Percentiles rank a stretch among this genome's conserved stretches.
Conservation (phyloP, 2,329 filamentous ascomycete genomes). For the Aspergillus latus region DNA sequence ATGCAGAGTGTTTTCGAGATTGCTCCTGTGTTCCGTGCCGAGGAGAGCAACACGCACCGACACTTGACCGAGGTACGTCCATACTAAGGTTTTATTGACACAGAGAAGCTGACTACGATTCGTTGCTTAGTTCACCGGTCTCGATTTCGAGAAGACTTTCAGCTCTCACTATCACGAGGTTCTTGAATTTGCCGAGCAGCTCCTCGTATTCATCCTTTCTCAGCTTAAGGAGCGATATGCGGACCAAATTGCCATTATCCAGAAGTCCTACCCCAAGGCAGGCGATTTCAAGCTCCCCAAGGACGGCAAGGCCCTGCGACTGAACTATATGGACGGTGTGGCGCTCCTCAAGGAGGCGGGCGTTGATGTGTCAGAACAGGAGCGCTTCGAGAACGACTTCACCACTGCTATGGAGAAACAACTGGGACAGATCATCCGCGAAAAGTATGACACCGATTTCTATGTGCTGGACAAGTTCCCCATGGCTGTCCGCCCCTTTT, state of each 20-base stretch:
- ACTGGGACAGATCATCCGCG: conserved; percentile 79
- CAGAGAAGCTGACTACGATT: background rate
- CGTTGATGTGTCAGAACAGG: conserved; percentile 51
- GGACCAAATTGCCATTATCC: conserved; percentile 47
- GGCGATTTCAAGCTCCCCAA: conserved; percentile 52
- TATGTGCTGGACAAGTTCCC: conserved; percentile 98
- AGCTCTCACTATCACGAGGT: conserved; percentile 53
- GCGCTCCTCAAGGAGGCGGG: conserved; percentile 50
- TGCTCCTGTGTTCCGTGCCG: conserved; percentile 65
- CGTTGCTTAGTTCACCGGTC: conserved; percentile 46
- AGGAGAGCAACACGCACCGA: conserved; percentile 67
- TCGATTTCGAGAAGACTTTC: conserved; percentile 55
- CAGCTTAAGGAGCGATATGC: conserved; percentile 47
- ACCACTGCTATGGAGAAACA: conserved; percentile 57
- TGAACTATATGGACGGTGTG: conserved; percentile 53
- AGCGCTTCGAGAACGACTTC: conserved; percentile 50
- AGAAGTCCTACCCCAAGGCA: conserved; percentile 52
- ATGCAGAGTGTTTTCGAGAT: conserved; percentile 65
- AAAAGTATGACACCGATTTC: conserved; percentile 93
- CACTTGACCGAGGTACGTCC: conserved; percentile 60
- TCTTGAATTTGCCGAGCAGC: conserved; percentile 49
- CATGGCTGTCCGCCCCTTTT: conserved; percentile 82
- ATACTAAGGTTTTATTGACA: background rate
- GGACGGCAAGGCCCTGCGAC: conserved; percentile 49
- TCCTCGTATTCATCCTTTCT: conserved; percentile 51